Base-by-base conservation (phyloP, 1,284 basidiomycete genomes). In the Cryptococcus floricola region DNA sequence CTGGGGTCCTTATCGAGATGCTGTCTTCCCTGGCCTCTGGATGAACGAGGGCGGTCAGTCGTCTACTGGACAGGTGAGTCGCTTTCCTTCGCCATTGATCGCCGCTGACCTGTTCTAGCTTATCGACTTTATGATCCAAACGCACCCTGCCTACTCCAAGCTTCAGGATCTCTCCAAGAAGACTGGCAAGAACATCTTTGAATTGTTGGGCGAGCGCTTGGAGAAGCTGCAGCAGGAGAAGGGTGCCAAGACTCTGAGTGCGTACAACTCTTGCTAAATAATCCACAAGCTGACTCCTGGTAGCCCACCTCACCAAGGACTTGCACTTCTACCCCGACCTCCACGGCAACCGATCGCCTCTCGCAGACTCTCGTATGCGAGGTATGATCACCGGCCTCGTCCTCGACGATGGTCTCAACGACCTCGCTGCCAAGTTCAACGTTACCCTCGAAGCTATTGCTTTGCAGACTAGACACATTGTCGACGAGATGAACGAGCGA, bases 41-140 rank as follows among this genome's bases (percentile, higher is more conserved):
- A 97, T 98, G 92, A 98, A 96, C 70, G 95, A 98, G 78, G 95
- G 95, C 42, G 95, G 95, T 0, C 95, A 98, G 77, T 96, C 92
- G 18, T 95, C 93, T 0, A 98, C 95, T 0, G 96, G 95, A n/a
- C 94, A 96, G 79, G 86, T 86, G 57, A 52, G 71, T 56, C 18
- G 7, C 5, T 16, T 23, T 38, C 9, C n/a, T 5, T n/a, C 13
- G 16, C 39, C 8, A 6, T 18, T 38, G 18, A 41, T 13, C n/a
- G 19, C 16, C 13, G 50, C 47, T 48, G 46, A 42, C n/a, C 23
- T 54, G 12, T 50, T 37, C 38, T 55, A 90, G 86, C 82, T 97
- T 25, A 93, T 97, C 62, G 92, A 98, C 70, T 97, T 96, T 72
- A 87, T 96, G 75, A 84, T 98, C 63, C 91, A 87, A 37, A 97